phyloP scores from a whole-genome alignment of 208 protist species.

The Wallacemonas sp. region DNA sequence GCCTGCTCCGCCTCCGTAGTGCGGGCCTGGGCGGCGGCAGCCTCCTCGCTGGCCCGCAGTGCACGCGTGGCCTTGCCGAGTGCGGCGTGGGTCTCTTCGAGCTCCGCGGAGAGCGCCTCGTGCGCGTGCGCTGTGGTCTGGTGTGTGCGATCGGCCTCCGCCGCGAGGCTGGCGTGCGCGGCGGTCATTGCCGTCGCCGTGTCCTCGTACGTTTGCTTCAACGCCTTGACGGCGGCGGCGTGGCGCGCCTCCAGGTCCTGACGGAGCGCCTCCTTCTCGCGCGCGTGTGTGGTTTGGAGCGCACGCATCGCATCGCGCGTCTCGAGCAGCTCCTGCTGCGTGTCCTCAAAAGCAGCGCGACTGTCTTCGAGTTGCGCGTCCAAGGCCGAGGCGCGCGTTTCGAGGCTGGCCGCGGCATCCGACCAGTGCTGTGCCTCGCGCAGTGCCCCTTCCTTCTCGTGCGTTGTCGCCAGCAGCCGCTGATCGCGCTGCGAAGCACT shows the following conservation, averaged over 20 bases:
- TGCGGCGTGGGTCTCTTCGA: constrained; percentile 27
- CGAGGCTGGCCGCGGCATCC: constrained; percentile 25
- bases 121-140: neutral
- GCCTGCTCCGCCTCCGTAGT: constrained; percentile 23
- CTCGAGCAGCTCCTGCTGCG: constrained; percentile 26
- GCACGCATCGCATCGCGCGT: neutral
- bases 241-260: constrained; percentile 20
- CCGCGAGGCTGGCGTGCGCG: neutral
- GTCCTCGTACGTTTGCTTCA: constrained; percentile 19
- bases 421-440: constrained; percentile 41
- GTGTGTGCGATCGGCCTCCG: neutral
- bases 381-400: constrained; percentile 26
- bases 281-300: constrained; percentile 13
- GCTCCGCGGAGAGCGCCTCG: constrained; percentile 21
- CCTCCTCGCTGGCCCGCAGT: constrained; percentile 2
- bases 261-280: constrained; percentile 18
- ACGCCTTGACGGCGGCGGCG: constrained; percentile 4
- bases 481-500: constrained; percentile 36
- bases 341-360: constrained; percentile 13
- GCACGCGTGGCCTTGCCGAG: constrained; percentile 13
- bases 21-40: neutral
- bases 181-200: neutral
- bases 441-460: constrained; percentile 41
- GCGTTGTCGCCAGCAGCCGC: constrained; percentile 28
- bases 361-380: constrained; percentile 24